Conservation (phyloP, 352 stramenopile species). For the Pythium angustatum region DNA sequence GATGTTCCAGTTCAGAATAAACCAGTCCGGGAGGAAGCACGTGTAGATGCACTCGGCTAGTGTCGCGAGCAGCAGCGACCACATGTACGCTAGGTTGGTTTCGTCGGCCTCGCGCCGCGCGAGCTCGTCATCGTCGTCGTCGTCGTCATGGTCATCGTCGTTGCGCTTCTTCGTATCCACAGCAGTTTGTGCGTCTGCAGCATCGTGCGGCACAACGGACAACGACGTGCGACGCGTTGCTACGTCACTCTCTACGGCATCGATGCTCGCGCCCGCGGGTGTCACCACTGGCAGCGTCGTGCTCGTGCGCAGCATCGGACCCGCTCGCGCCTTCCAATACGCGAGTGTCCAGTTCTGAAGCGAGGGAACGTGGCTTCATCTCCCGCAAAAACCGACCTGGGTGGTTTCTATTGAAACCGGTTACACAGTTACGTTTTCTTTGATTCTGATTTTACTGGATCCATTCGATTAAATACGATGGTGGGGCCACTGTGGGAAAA, state of each 20-base stretch:
- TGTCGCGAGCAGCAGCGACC: slow-evolving; percentile 66
- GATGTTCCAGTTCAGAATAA: slow-evolving; percentile 38
- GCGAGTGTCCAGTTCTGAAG: slow-evolving; percentile 9
- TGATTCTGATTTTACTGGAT: no score
- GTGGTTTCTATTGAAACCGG: background rate
- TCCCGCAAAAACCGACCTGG: background rate
- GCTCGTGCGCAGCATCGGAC: slow-evolving; percentile 20
- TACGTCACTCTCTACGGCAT: background rate
- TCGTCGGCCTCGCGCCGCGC: slow-evolving; percentile 36
- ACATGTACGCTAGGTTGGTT: slow-evolving; percentile 61
- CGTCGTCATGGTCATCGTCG: background rate
- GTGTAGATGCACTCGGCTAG: slow-evolving; percentile 79
- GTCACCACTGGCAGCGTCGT: slow-evolving; percentile 20
- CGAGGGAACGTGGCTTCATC: slow-evolving; percentile 11
- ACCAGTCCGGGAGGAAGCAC: slow-evolving; percentile 68
- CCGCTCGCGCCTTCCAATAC: background rate
- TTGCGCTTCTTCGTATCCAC: background rate
- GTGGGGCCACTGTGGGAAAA: slow-evolving; percentile 12
- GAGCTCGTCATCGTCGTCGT: slow-evolving; percentile 21
- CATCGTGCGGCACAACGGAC: slow-evolving; percentile 3
- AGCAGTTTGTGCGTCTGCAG: background rate
- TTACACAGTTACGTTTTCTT: slow-evolving; percentile 16
- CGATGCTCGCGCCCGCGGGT: background rate
- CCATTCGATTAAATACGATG: slow-evolving; percentile 22
- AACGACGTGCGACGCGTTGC: slow-evolving; percentile 4